phyloP scores from a whole-genome alignment of 31 red algal species.

The Endocladia muricata region DNA sequence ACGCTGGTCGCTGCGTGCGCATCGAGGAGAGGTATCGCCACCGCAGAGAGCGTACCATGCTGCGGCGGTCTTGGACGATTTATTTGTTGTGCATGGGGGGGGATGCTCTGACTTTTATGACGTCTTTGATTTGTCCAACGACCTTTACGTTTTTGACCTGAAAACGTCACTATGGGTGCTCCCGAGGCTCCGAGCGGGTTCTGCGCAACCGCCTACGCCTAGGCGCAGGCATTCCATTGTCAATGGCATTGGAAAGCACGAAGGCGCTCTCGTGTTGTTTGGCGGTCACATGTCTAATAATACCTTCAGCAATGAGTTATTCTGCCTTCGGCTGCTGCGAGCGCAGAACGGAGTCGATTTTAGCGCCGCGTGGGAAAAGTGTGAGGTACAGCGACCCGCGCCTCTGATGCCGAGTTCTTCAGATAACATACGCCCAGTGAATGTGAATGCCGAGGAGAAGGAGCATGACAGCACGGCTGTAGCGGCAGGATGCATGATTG shows the following conservation, averaged over 20 bases:
- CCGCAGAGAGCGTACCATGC: conserved; percentile 49
- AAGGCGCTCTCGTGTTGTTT: conserved; percentile 27
- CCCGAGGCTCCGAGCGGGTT: conserved; percentile 16
- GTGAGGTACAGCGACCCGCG: background rate
- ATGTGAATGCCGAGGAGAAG: too few relatives aligned
- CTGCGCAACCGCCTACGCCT: conserved; percentile 9
- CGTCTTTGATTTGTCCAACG: background rate
- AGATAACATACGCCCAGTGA: background rate
- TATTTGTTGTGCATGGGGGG: conserved; percentile 52
- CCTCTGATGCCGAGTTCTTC: background rate
- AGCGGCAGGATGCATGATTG: conserved; percentile 29
- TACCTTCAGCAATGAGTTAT: conserved; percentile 28
- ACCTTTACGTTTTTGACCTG: conserved; percentile 42
- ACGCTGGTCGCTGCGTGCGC: conserved; percentile 19
- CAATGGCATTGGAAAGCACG: conserved; percentile 39
- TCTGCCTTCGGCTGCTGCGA: conserved; percentile 18
- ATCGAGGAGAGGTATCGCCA: background rate
- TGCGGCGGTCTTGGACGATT: conserved; percentile 21
- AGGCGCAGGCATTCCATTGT: conserved; percentile 43
- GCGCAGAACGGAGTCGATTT: too few relatives aligned
- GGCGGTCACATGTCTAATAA: conserved; percentile 30
- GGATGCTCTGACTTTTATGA: conserved; percentile 28
- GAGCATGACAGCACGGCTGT: conserved; percentile 7
- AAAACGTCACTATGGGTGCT: conserved; percentile 15
- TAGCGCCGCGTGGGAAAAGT: conserved; percentile 28